These are phyloP conservation scores for Syncephalastrum racemosum DNA, from an alignment of 371 early-diverging fungal species.

Conservation along the genomic window DNA sequence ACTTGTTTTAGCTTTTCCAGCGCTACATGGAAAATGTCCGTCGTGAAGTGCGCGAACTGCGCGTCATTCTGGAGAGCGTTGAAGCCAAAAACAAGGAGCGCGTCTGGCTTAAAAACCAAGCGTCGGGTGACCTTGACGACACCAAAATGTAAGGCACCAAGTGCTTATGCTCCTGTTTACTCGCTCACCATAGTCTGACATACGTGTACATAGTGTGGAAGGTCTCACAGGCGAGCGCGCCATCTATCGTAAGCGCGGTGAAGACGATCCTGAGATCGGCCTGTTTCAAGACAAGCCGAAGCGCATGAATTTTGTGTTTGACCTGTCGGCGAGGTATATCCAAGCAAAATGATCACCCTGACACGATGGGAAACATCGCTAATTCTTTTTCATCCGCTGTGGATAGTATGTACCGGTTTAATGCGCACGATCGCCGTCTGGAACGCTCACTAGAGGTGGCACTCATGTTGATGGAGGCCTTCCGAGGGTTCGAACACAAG, in stretches of 20 bases:
- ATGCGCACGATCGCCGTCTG: constrained; percentile 69
- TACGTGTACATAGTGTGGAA: constrained; percentile 49
- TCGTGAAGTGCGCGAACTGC: constrained; percentile 73
- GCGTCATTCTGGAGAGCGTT: constrained; percentile 75
- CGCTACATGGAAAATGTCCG: constrained; percentile 62
- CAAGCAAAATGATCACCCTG: neutral
- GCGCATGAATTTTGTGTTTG: constrained; percentile 78
- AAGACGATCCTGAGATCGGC: constrained; percentile 72
- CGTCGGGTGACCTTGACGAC: constrained; percentile 84
- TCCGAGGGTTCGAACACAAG: constrained; percentile 83
- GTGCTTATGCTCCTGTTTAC: too few species aligned
- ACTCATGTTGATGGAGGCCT: constrained; percentile 82
- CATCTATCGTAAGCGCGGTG: constrained; percentile 81
- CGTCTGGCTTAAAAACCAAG: constrained; percentile 82
- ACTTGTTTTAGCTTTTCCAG: constrained; percentile 39
- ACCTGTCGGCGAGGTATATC: constrained; percentile 62
- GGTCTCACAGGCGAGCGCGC: constrained; percentile 78
- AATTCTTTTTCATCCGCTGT: neutral
- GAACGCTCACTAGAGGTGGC: constrained; percentile 74
- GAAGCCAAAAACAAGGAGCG: constrained; percentile 84
- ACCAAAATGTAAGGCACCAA: constrained; percentile 60
- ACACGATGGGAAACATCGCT: neutral
- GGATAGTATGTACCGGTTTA: constrained; percentile 72
- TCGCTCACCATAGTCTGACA: neutral
- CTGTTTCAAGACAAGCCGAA: constrained; percentile 77